Percentiles rank a stretch among this genome's conserved stretches.
phyloP scores from a whole-genome alignment of 1,139 yeast species.

The Pichia sp. region DNA sequence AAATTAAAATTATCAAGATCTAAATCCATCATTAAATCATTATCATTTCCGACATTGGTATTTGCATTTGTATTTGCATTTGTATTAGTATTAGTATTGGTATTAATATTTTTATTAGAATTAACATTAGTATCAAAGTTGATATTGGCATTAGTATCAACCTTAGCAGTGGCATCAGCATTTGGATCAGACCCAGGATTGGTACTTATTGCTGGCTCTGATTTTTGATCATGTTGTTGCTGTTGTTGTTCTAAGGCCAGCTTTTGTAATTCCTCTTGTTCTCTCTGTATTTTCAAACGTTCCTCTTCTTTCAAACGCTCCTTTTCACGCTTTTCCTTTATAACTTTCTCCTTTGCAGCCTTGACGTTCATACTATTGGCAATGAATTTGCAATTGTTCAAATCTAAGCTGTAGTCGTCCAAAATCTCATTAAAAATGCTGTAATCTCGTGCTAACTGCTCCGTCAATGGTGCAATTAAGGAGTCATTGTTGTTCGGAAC shows the following conservation, averaged over 20 bases:
- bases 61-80: neutral
- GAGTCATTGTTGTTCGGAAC: conserved; percentile 31
- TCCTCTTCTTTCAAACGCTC: conserved; percentile 6
- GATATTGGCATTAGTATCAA: too few species aligned
- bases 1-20: conserved; percentile 30
- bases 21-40: conserved; percentile 21
- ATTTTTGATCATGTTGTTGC: too few species aligned
- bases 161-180: too few species aligned
- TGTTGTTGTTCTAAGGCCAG: conserved; percentile 5
- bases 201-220: too few species aligned
- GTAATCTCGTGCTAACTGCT: conserved; percentile 27
- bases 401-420: conserved; percentile 33
- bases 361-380: conserved; percentile 29
- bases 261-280: conserved; percentile 5
- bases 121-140: too few species aligned
- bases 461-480: conserved; percentile 22
- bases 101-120: neutral
- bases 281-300: conserved; percentile 13
- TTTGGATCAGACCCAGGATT: too few species aligned
- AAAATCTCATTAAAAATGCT: conserved; percentile 31
- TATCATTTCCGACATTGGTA: neutral
- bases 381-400: conserved; percentile 31
- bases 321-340: conserved; percentile 19
- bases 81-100: neutral
- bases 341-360: conserved; percentile 26